Conservation (phyloP, 192 early-diverging fungal genomes). For the Coemansia sp. region DNA sequence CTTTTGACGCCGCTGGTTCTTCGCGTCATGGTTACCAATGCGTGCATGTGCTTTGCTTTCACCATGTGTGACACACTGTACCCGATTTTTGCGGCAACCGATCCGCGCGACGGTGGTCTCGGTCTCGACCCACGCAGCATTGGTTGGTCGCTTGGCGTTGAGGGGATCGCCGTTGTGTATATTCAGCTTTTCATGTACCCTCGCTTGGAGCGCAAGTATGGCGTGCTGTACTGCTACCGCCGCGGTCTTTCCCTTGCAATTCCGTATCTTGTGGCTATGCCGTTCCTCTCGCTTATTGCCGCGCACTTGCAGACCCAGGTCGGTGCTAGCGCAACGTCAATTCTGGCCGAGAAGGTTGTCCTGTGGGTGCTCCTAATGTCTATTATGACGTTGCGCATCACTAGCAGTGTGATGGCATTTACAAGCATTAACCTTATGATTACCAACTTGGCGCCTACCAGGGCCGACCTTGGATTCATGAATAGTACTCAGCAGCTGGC, state of each 20-base stretch:
- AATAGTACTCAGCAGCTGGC: conserved; percentile 40
- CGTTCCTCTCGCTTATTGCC: conserved; percentile 7
- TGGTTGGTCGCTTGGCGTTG: conserved; percentile 47
- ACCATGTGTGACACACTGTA: conserved; percentile 32
- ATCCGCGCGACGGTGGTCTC: conserved; percentile 48
- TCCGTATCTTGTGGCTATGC: conserved; percentile 8
- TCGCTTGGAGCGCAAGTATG: conserved; percentile 35
- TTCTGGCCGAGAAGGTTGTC: not conserved
- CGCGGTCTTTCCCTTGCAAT: conserved; percentile 13
- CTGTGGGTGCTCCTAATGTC: conserved; percentile 27
- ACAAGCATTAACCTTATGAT: conserved; percentile 39
- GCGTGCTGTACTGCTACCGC: conserved; percentile 44
- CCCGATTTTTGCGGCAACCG: conserved; percentile 43
- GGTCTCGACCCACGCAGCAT: conserved; percentile 52
- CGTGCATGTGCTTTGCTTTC: conserved; percentile 20
- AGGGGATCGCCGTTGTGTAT: conserved; percentile 42
- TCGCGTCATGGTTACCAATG: conserved; percentile 22
- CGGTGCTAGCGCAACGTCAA: not conserved
- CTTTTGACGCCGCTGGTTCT: conserved; percentile 19
- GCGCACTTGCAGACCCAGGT: not conserved
- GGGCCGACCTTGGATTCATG: conserved; percentile 29
- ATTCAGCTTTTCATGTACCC: conserved; percentile 55
- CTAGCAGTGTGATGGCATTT: conserved; percentile 20
- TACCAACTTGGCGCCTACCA: conserved; percentile 33
- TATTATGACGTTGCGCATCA: conserved; percentile 14